phyloP scores from a whole-genome alignment of 2,329 filamentous ascomycete genomes.

The Xylaria sp. region DNA sequence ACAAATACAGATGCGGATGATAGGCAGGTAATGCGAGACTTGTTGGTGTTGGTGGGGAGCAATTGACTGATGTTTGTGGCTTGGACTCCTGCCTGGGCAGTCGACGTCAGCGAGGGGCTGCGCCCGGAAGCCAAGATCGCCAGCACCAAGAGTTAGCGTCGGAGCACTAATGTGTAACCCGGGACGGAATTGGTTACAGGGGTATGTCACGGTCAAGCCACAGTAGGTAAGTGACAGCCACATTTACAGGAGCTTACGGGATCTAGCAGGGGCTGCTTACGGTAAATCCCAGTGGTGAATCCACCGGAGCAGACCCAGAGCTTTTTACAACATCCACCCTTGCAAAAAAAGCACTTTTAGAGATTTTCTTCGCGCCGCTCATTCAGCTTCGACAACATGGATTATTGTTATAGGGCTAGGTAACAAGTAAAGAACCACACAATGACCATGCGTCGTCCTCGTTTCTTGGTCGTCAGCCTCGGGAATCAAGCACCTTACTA shows the following conservation, averaged over 20 bases:
- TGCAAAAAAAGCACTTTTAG: not conserved
- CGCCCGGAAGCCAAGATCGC: constrained; percentile 25
- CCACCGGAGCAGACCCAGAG: not conserved
- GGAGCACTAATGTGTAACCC: not conserved
- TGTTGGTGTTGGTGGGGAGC: constrained; percentile 10
- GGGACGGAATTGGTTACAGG: too few relatives aligned
- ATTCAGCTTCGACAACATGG: constrained; percentile 3
- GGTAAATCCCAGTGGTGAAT: not conserved
- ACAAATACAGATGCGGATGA: not conserved
- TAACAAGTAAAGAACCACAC: not conserved
- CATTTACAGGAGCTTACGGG: constrained; percentile 7
- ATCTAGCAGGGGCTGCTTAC: too few relatives aligned
- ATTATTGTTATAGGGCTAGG: not conserved
- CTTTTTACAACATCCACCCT: not conserved
- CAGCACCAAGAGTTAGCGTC: not conserved
- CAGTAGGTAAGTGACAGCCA: not conserved
- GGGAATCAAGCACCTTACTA: constrained; percentile 84
- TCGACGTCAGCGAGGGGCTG: constrained; percentile 40
- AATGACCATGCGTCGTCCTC: constrained; percentile 47
- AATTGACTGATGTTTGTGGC: constrained; percentile 32
- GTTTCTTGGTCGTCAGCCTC: constrained; percentile 84
- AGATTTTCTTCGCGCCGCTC: not conserved
- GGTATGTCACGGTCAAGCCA: not conserved
- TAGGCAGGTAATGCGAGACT: not conserved
- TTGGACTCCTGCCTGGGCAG: constrained; percentile 16